Evolutionary conservation across 345 rosid species (phyloP).

Genomic region (Lepidium aucheri): DNA sequence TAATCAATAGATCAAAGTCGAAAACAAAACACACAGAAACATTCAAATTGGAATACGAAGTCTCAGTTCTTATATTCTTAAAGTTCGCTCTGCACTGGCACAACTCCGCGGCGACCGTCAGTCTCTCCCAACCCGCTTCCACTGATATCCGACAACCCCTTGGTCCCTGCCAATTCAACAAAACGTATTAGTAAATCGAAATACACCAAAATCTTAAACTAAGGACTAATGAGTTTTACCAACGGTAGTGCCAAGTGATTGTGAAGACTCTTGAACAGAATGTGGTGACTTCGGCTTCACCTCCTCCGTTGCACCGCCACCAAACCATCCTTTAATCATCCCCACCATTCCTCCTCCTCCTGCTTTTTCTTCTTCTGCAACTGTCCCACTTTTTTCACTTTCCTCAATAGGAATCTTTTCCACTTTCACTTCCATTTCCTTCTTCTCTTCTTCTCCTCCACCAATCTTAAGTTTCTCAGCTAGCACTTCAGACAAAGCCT

Average conservation of each 20-base stretch:
- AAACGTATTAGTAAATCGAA: neutral
- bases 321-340: constrained; percentile 50
- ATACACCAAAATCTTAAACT: neutral
- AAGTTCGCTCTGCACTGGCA: neutral
- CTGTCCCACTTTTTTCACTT: constrained; percentile 22
- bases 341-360: constrained; percentile 37
- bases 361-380: constrained; percentile 1
- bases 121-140: neutral
- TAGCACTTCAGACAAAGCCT: constrained; percentile 45
- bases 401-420: constrained; percentile 21
- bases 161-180: constrained; percentile 14
- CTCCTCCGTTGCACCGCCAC: constrained; percentile 17
- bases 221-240: constrained; percentile 2
- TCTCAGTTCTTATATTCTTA: constrained; percentile 2
- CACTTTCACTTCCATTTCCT: constrained; percentile 32
- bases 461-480: constrained; percentile 30
- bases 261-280: constrained; percentile 3
- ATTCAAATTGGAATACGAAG: no score
- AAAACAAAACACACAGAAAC: neutral
- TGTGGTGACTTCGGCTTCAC: constrained; percentile 6
- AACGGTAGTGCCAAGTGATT: constrained; percentile 16
- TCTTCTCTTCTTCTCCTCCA: constrained; percentile 20
- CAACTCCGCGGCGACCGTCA: neutral
- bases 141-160: neutral
- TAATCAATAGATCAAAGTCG: no score